A percentile compares a stretch with the other conserved stretches of the same genome.
Evolutionary conservation across 2,329 filamentous ascomycete species (phyloP).

Genomic region (Phyllosticta paracitricarpa): DNA sequence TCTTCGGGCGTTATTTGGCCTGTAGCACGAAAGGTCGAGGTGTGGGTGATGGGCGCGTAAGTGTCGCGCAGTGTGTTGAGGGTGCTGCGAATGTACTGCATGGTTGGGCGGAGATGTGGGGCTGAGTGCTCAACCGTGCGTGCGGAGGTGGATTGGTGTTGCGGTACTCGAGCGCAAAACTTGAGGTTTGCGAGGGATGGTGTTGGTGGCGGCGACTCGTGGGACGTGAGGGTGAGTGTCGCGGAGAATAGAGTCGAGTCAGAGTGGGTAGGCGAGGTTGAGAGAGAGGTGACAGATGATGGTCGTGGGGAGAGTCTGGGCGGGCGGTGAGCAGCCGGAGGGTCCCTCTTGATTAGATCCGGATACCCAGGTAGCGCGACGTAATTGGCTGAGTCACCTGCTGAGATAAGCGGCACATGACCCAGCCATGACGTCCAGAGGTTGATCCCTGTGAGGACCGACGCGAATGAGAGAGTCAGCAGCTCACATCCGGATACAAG

Average conservation of each 20-base stretch:
- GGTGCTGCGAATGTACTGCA: constrained; percentile 84
- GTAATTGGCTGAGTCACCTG: background rate
- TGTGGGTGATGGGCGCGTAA: constrained; percentile 80
- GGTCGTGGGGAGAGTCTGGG: background rate
- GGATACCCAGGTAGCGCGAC: background rate
- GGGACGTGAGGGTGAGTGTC: background rate
- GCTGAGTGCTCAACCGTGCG: background rate
- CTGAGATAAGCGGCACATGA: background rate
- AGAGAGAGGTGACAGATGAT: constrained; percentile 1
- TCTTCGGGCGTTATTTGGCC: constrained; percentile 96
- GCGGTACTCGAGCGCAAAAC: background rate
- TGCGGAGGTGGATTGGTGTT: background rate
- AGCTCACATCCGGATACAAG: background rate
- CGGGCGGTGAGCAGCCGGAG: background rate
- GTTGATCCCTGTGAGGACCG: background rate
- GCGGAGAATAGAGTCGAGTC: background rate
- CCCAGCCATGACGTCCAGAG: background rate
- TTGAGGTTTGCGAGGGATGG: background rate
- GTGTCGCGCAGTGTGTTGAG: constrained; percentile 86
- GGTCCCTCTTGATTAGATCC: no score
- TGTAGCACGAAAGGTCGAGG: constrained; percentile 84
- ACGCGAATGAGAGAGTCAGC: background rate
- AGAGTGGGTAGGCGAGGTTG: constrained; percentile 4
- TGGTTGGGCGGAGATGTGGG: constrained; percentile 28
- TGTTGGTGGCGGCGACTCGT: background rate